These are phyloP conservation scores for Mycosphaerella sp. DNA, from an alignment of 2,329 filamentous ascomycete genomes.

Conservation along the genomic window DNA sequence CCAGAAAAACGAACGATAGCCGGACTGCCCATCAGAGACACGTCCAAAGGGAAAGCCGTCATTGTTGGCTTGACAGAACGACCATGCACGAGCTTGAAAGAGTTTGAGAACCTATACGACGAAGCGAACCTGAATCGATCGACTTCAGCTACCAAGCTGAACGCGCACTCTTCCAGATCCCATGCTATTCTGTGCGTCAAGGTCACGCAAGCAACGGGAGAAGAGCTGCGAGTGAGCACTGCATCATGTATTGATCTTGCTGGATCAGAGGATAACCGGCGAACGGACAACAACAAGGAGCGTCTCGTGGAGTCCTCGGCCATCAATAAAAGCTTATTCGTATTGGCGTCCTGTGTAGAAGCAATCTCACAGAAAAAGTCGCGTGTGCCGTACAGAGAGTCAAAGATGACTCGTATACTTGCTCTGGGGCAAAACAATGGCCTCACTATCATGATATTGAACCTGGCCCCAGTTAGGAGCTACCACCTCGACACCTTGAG, in stretches of 20 bases:
- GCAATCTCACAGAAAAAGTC: constrained; percentile 71
- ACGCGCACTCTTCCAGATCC: constrained; percentile 94
- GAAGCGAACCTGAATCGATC: constrained; percentile 78
- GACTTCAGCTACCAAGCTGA: constrained; percentile 94
- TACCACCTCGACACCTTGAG: constrained; percentile 92
- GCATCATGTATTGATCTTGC: constrained; percentile 92
- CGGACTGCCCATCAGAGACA: constrained; percentile 82
- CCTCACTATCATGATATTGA: constrained; percentile 93
- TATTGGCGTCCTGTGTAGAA: constrained; percentile 90
- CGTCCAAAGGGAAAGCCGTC: constrained; percentile 88
- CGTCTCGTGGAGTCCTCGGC: constrained; percentile 89
- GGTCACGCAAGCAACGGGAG: constrained; percentile 66
- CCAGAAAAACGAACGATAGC: constrained; percentile 80
- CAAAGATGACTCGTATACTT: constrained; percentile 94
- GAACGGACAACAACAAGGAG: constrained; percentile 90
- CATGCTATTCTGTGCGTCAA: constrained; percentile 93
- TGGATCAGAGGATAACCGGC: constrained; percentile 88
- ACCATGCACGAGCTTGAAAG: constrained; percentile 74
- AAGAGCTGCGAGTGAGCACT: constrained; percentile 66
- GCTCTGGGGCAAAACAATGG: constrained; percentile 92
- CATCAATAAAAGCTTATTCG: constrained; percentile 96
- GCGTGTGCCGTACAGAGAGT: constrained; percentile 87
- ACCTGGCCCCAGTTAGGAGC: constrained; percentile 81
- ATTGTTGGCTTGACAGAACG: constrained; percentile 83
- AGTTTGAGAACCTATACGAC: constrained; percentile 81